Base-by-base conservation (phyloP, 2,329 filamentous ascomycete species). In the Aaosphaeria pasadenensis region DNA sequence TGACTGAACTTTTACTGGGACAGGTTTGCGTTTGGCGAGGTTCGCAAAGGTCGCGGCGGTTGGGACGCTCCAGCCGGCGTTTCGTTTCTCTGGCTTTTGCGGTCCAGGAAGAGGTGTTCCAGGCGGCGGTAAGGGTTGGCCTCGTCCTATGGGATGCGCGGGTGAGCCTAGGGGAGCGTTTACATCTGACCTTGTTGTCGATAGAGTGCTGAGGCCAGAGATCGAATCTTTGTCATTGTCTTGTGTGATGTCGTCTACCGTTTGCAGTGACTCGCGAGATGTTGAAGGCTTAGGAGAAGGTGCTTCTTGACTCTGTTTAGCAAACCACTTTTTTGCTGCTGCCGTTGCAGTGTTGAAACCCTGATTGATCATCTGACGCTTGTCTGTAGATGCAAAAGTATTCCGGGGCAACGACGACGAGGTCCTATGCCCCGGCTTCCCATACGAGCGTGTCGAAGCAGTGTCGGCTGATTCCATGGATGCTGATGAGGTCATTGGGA, bases 81-180 rank as follows among this genome's bases (percentile, higher is more conserved):
- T 63, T 35, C 59, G 79, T 60, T 81, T 83, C 5, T 81, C 78
- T 48, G 76, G 80, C 46, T 77, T 81, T 33, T 84, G 85, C 38
- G 86, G 86, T 39, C 77, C 82, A 2, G 91, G 90, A 1, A 95
- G 77, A 4, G 91, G 90, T 40, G 81, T 85, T 2, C 90, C 91
- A 2, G 87, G 88, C 6, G 90, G 89, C 42, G 89, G 90, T 13
- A 95, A 74, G 1, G 90, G 90, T 57, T 87, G 86, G 0, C 90
- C 90, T 36, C 90, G 81, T 1, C 91, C 91, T 75, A 95, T 90
- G 2, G 90, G 90, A 58, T 89, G 82, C 71, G 50, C 80, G 55
- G 71, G 69, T 6, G 71, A 64, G 49, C 47, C 51, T 5, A 49
- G 61, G 6, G 42, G 38, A 9, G 28, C 33, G 33, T 11, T 31